Base-by-base conservation (phyloP, 2,329 filamentous ascomycete species). In the Helotiales sp. region DNA sequence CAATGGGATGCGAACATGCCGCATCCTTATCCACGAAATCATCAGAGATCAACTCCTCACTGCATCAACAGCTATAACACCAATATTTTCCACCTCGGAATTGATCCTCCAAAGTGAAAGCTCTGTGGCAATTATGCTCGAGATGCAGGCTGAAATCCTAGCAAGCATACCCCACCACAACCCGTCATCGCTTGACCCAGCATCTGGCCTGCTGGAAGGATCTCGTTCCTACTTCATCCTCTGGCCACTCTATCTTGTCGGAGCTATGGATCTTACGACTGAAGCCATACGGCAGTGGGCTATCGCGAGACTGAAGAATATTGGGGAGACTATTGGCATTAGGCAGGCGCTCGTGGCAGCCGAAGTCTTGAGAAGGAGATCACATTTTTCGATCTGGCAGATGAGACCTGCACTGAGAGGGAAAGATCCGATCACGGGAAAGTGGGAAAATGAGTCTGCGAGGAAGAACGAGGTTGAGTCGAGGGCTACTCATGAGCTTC, bases 101-200 rank as follows among this genome's bases (percentile, higher is more conserved):
- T 54, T 42, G 1, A 36, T 44, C 6, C 33, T 44, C 3, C 63
- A 61, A 30, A 46, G 53, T 6, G 33, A 54, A 1, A 55, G 24
- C 1, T 67, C 63, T 0, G 42, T 55, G 0, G 36, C 54, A 1
- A 57, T 58, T 2, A 62, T 68, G 52, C 50, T 63, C 12, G 19
- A 58, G 10, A 58, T 65, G 38, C 63, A 64, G 50, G 52, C 53
- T 1, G 63, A 69, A 1, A 67, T 71, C 9, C 57, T 71, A 0
- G 65, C 61, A 12, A 67, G 61, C n/a, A 57, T 71, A 13, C 67
- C 68, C 4, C 66, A 69, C 27, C 58, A 67, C 30, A 48, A 53
- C 8, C 42, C 51, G 1, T 34, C 49, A 15, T 25, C 42, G 4
- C 24, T 56, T 5, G 24, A 30, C 5, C 13, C 17, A 7, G 19